A percentile compares a stretch with the other conserved stretches of the same genome.
Conservation (phyloP, 345 rosid species). For the Euclidium syriacum region DNA sequence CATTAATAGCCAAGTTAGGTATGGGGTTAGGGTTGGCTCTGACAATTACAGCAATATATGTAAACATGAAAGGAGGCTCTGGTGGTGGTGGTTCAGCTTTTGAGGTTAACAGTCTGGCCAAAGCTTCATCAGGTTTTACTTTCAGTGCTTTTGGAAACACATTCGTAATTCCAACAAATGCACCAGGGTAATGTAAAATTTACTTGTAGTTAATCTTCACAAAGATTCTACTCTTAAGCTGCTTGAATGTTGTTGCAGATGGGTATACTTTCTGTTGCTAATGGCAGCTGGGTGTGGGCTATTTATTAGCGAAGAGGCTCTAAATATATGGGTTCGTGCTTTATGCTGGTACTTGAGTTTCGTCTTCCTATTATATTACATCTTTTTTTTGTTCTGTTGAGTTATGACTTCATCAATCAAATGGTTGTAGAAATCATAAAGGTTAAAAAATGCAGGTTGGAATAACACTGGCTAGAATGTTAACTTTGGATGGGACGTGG, state of each 20-base stretch:
- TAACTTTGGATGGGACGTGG: constrained; percentile 80
- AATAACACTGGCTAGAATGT: constrained; percentile 65
- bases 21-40: constrained; percentile 53
- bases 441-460: constrained; percentile 51
- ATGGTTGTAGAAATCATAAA: background rate
- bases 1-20: constrained; percentile 53
- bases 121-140: constrained; percentile 56
- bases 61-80: constrained; percentile 32
- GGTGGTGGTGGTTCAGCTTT: constrained; percentile 48
- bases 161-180: constrained; percentile 62
- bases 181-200: constrained; percentile 55
- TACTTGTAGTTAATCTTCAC: background rate
- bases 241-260: constrained; percentile 38
- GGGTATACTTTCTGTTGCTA: constrained; percentile 91
- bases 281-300: constrained; percentile 93
- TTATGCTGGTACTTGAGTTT: constrained; percentile 56
- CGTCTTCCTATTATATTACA: constrained; percentile 17
- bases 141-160: constrained; percentile 72
- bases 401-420: no score
- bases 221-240: background rate
- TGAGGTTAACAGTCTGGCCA: constrained; percentile 47
- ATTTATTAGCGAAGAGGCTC: constrained; percentile 86
- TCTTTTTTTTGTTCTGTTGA: background rate
- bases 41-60: constrained; percentile 39
- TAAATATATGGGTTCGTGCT: constrained; percentile 95